phyloP scores from a whole-genome alignment of 129 eudicot species.

The Rutidosis leptorrhynchoides region DNA sequence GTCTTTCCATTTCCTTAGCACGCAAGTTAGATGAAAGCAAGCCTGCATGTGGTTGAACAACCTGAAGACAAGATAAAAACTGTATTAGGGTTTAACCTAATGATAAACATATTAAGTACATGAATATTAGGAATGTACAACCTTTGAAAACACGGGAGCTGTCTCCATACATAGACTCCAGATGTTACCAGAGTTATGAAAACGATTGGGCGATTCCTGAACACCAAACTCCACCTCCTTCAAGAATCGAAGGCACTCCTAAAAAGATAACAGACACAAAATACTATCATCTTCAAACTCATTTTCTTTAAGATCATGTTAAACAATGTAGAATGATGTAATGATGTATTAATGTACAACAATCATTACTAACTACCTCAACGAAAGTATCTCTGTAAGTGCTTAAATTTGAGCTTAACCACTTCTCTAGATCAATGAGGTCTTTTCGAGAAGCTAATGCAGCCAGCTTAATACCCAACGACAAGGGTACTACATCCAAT shows the following conservation, averaged over 20 bases:
- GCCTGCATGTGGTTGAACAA: conserved; percentile 62
- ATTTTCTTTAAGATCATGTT: not conserved
- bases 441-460: conserved; percentile 78
- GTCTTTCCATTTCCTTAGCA: conserved; percentile 62
- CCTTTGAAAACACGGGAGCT: conserved; percentile 66
- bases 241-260: conserved; percentile 79
- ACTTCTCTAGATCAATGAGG: conserved; percentile 72
- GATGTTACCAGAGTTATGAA: conserved; percentile 55
- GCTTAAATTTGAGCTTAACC: conserved; percentile 58
- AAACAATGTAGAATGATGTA: not conserved
- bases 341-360: conserved; percentile 10
- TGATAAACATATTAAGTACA: conserved; percentile 9
- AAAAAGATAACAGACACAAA: conserved; percentile 22
- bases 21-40: conserved; percentile 51
- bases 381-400: conserved; percentile 55
- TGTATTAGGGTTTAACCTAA: not conserved
- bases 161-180: conserved; percentile 55
- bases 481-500: conserved; percentile 68
- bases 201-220: conserved; percentile 53
- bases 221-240: conserved; percentile 63
- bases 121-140: conserved; percentile 18
- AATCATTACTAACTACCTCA: conserved; percentile 47
- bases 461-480: conserved; percentile 68
- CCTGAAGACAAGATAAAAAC: conserved; percentile 38
- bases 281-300: conserved; percentile 1